phyloP scores from a whole-genome alignment of 805 yeast species.

The Torulaspora gathmanii region DNA sequence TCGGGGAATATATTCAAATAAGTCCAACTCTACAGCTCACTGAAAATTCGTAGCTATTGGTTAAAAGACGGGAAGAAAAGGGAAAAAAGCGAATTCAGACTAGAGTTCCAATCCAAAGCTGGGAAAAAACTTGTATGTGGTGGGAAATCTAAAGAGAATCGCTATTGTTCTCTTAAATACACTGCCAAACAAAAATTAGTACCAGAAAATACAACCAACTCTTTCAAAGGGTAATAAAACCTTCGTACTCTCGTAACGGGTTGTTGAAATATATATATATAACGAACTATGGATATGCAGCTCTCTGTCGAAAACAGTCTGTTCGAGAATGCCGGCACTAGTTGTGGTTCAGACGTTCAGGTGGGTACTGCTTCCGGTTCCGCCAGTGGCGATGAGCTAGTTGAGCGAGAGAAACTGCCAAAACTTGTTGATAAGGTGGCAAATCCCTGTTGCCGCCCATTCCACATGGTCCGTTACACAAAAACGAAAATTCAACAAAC shows the following conservation, averaged over 20 bases:
- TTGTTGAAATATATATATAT: not conserved
- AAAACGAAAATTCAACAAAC: constrained; percentile 6
- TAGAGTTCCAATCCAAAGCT: not conserved
- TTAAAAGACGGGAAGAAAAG: not conserved
- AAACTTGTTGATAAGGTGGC: constrained; percentile 3
- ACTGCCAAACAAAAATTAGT: not conserved
- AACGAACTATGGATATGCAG: too few species aligned
- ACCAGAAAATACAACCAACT: not conserved
- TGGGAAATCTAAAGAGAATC: not conserved
- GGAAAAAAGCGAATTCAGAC: not conserved
- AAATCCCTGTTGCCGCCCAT: constrained; percentile 5
- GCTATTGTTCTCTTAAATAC: not conserved
- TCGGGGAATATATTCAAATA: constrained; percentile 8
- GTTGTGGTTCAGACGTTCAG: not conserved
- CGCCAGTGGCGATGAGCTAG: too few species aligned
- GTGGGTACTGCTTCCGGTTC: not conserved
- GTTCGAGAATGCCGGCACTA: not conserved
- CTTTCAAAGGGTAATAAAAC: not conserved
- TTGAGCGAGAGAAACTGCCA: too few species aligned
- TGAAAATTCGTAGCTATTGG: not conserved
- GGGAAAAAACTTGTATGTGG: not conserved
- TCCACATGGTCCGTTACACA: constrained; percentile 1
- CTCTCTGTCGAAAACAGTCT: not conserved
- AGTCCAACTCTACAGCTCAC: not conserved
- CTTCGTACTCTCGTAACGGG: too few species aligned